Percentiles rank a stretch among this genome's conserved stretches.
Conservation (phyloP, 441 rosid genomes). For the Erodium moschatum region DNA sequence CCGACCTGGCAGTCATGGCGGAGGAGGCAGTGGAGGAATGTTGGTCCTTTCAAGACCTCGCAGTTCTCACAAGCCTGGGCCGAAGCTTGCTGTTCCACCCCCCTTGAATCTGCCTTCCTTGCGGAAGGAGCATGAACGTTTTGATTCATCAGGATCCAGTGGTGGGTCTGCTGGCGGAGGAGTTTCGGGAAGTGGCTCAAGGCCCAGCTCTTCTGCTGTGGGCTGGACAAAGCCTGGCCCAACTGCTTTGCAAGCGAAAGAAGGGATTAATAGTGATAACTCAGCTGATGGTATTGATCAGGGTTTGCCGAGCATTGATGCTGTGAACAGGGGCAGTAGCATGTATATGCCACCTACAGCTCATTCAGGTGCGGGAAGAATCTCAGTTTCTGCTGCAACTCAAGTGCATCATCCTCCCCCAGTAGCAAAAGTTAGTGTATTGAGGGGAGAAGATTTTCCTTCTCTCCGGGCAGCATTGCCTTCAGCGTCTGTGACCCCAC, state of each 20-base stretch:
- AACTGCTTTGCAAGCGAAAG: slow-evolving; percentile 49
- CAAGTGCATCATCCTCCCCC: slow-evolving; percentile 21
- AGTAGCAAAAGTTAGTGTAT: slow-evolving; percentile 49
- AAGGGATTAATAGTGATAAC: slow-evolving; percentile 30
- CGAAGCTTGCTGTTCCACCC: slow-evolving; percentile 96
- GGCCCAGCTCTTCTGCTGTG: slow-evolving; percentile 72
- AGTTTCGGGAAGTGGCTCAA: slow-evolving; percentile 49
- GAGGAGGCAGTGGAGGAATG: slow-evolving; percentile 72
- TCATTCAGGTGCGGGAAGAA: slow-evolving; percentile 29
- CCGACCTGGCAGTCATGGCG: slow-evolving; percentile 38
- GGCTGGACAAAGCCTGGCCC: slow-evolving; percentile 78
- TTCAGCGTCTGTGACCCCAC: slow-evolving; percentile 38
- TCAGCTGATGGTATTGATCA: slow-evolving; percentile 31
- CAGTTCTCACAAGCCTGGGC: slow-evolving; percentile 81
- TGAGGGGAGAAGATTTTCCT: slow-evolving; percentile 97
- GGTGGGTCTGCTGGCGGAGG: slow-evolving; percentile 61
- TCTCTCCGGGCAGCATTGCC: slow-evolving; percentile 72
- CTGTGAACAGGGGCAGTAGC: slow-evolving; percentile 34
- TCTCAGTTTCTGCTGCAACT: slow-evolving; percentile 30
- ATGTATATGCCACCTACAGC: slow-evolving; percentile 45
- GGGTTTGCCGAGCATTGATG: slow-evolving; percentile 34
- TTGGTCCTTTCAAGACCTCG: slow-evolving; percentile 84
- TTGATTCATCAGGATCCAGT: slow-evolving; percentile 57
- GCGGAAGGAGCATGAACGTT: slow-evolving; percentile 79
- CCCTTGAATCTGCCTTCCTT: slow-evolving; percentile 93